Evolutionary conservation across 164 flowering plant species (phyloP), one percentile per base, ranked within the genome.

Genomic region (Chimonanthus praecox): DNA sequence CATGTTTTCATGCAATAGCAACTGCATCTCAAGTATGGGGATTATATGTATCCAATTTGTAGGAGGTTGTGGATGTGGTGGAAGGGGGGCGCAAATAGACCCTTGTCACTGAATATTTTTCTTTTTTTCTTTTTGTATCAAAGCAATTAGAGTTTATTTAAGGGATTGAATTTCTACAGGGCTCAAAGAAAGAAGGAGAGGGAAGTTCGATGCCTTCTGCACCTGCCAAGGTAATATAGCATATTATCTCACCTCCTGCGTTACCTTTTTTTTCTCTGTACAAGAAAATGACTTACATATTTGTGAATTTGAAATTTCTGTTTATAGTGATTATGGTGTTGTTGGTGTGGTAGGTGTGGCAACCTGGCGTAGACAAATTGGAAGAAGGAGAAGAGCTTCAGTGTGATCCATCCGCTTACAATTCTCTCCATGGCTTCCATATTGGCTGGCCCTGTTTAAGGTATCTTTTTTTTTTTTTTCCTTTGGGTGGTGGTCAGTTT

Each of bases 361-460:
- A 86, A 75, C 97, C 99, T 2, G 98, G 99, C 0, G 94, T 96
- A 7, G 99, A 96, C 72, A 83, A 84, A 70, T 71, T 96, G 69
- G 98, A 90, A 77, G 98, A 95, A 77, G 99, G 87, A 13, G 99
- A 92, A 79, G 98, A 90, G 86, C 92, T 91, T 64, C 89, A 90
- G 79, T 92, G 97, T 72, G 99, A 94, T 65, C 89, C 89, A 20
- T 82, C 97, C 64, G 96, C 93, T 7, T 94, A 94, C 74, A 88
- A 92, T 75, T 91, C 92, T 8, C 92, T 91, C 21, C 97, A 94
- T 54, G 97, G 88, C 62, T 94, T 94, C 74, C 88, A 89, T 75
- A 78, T 90, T 51, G 98, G 97, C 4, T 94, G 99, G 99, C 96
- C 97, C 10, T 94, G 92, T 77, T 85, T 94, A 73, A 92, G 98